Base-by-base conservation (phyloP, 1,139 yeast species). In the Yamadazyma friedrichii region DNA sequence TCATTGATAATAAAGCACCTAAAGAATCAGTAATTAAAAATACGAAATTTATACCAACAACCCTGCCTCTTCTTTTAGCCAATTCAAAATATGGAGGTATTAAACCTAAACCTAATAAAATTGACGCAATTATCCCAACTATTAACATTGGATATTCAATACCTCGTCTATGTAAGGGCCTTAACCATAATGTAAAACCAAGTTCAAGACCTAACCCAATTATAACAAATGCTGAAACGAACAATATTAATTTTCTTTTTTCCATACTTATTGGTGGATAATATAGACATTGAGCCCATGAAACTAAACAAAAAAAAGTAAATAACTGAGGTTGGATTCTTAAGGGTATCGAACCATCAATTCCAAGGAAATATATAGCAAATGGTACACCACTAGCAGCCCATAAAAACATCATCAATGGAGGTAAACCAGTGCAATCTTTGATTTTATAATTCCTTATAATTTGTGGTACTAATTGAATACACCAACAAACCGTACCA, bases 401-500 rank as follows among this genome's bases (percentile, higher is more conserved):
- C 96, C 96, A 89, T 29, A 88, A 61, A 43, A 88, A 76, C 78
- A 88, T 73, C 96, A 89, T 88, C 32, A 75, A 15, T 1, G 93
- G 88, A 0, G 95, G 96, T 11, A 89, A 62, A 0, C 98, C 97
- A 33, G 82, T 85, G 47, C 95, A 85, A 55, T 87, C 78, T 54
- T 89, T 88, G n/a, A 74, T 74, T 42, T 70, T 69, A 64, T 75
- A 88, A 58, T 91, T 89, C 56, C 80, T 69, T 40, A 80, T 68
- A 39, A 89, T 82, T 59, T 89, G 98, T 2, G 98, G 97, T 2
- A 88, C 72, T 50, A 89, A 67, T 62, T 91, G 97, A 48, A 89
- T 67, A 61, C 96, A 89, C 96, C 97, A 91, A 46, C 87, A 74
- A 4, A 89, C 79, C 0, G 97, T 89, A 12, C 96, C 97, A 2